phyloP scores from a whole-genome alignment of 2,329 filamentous ascomycete species.

The Neocatenulostroma microsporum region DNA sequence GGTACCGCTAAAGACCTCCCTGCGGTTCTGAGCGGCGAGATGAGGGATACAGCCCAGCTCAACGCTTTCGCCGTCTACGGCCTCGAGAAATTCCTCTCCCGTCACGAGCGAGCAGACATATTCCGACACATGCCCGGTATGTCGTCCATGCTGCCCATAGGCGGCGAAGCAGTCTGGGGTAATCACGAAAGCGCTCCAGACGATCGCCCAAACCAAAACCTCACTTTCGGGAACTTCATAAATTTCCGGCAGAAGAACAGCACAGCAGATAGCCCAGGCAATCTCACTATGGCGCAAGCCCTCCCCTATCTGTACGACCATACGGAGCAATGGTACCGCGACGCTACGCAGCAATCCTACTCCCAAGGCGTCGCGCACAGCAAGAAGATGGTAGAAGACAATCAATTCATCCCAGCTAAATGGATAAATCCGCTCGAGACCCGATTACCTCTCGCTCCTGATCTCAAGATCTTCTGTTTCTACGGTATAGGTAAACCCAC shows the following conservation, averaged over 20 bases:
- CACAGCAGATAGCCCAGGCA: conserved; percentile 41
- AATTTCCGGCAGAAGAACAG: conserved; percentile 70
- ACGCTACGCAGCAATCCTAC: conserved; percentile 66
- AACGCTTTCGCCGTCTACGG: conserved; percentile 96
- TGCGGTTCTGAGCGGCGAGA: conserved; percentile 87
- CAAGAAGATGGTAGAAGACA: conserved; percentile 65
- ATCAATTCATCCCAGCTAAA: conserved; percentile 50
- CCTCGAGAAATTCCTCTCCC: conserved; percentile 87
- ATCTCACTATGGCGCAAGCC: conserved; percentile 73
- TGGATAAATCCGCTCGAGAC: conserved; percentile 96
- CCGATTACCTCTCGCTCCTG: conserved; percentile 75
- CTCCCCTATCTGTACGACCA: conserved; percentile 70
- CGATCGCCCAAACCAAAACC: conserved; percentile 63
- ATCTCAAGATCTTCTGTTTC: conserved; percentile 93
- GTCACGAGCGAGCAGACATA: conserved; percentile 82
- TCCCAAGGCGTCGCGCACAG: conserved; percentile 84
- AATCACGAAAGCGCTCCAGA: conserved; percentile 82
- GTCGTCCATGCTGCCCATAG: conserved; percentile 91
- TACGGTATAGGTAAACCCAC: conserved; percentile 93
- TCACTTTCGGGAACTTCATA: conserved; percentile 71
- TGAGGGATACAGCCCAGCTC: conserved; percentile 95
- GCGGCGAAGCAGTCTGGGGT: conserved; percentile 92
- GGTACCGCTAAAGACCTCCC: conserved; percentile 86
- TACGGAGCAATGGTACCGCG: conserved; percentile 76
- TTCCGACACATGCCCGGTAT: conserved; percentile 97